Base-by-base conservation (phyloP, 2,329 filamentous ascomycete genomes). In the Eutypella sp. region DNA sequence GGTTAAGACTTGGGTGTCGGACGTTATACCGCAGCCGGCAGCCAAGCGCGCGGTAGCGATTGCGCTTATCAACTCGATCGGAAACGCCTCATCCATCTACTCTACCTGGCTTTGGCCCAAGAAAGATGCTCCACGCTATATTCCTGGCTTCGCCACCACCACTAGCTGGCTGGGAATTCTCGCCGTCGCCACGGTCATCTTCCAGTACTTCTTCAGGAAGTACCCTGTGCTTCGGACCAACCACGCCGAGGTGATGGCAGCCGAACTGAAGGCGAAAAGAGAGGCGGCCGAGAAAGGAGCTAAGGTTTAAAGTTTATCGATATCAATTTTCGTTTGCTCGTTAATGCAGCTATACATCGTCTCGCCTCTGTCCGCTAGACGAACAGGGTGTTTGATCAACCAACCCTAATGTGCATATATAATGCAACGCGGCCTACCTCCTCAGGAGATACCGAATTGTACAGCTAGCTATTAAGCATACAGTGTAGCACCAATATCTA, bases 1-100 rank as follows among this genome's bases (percentile, higher is more conserved):
- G 10, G 55, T 57, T 34, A 53, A 52, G 46, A 55, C 52, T 5
- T 57, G 54, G 54, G 46, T 49, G 11, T 42, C 52, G 5, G 52
- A 55, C 36, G 49, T 51, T 13, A 52, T 57, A 36, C 47, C 50
- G 16, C 44, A 52, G 41, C 53, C 51, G 11, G 54, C 54, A 4
- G 53, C 45, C 19, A 50, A 50, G 42, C 20, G 48, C 18, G 46
- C 48, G 7, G 40, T 48, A 10, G 40, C 49, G 15, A 48, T 50
- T 29, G 48, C 48, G 11, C 40, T 47, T n/a, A 48, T 50, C 43
- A 50, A 50, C 34, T 41, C 46, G 13, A 46, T 50, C 25, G 48
- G 46, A 22, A 46, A 48, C 29, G 46, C 48, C 5, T 48, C 48
- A 13, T 46, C 38, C 25, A 51, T 48, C 34, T 51, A 48, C 42